Evolutionary conservation across 352 stramenopile species (phyloP), one percentile per base, ranked within the genome.

Genomic region (Saprolegnia parasitica): DNA sequence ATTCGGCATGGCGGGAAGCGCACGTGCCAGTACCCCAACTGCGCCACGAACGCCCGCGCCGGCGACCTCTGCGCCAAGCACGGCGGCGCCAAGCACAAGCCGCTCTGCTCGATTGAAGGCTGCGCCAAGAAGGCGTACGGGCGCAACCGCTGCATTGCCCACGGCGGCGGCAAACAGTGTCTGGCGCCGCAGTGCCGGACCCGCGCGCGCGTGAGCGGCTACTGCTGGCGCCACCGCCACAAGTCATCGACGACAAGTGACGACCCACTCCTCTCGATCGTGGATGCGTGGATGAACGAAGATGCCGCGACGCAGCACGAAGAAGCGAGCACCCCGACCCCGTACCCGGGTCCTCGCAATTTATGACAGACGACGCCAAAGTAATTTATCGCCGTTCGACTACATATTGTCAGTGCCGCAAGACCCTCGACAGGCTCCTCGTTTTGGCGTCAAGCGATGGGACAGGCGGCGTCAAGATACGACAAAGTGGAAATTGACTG

Each of bases 1-100:
- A 81, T 91, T 37, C 81, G 84, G 10, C 84, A 91, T 54, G 84
- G 84, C 20, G 84, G 84, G 26, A 79, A 81, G 1, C 74, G 81
- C 0, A 71, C 78, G 5, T 91, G 84, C 71, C 87, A 89, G 57
- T 78, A 90, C 35, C 79, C 87, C 42, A 78, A 74, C 29, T 91
- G 84, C 72, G 83, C 86, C 75, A 80, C 88, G 67, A 83, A 91
- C 67, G 84, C 84, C 23, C 80, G 84, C 13, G n/a, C 32, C 4
- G 37, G 60, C 21, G 24, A 45, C n/a, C 46, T 56, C 10, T 67
- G 60, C 26, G 32, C 60, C 42, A 49, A 49, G 18, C 42, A 49
- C 18, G 42, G 42, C 11, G 42, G 42, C 18, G 42, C 42, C 13
- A 49, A 49, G 8, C 11, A 49, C 42, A 49, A 49, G 18, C 42